Evolutionary conservation across 1,284 basidiomycete genomes (phyloP), one percentile per base, ranked within the genome.

Genomic region (Leccinum proliferum): DNA sequence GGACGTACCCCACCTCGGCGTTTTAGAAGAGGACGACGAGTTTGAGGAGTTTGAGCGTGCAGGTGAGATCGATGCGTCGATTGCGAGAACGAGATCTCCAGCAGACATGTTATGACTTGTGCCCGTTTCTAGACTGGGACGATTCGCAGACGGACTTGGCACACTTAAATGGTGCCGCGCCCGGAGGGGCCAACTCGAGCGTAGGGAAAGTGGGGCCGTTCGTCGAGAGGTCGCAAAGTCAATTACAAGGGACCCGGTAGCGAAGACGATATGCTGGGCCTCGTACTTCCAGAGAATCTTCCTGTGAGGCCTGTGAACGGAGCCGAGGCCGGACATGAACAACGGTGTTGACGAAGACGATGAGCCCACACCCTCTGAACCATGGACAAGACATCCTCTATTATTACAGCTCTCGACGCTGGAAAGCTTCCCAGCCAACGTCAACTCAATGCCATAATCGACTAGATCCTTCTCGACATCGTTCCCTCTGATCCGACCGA

Each of bases 1-100:
- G 1, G 77, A 77, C 15, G 64, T 68, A 1, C 79, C 78, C 35
- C 82, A 86, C 65, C 83, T 92, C 2, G 89, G 89, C 48, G 86
- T 90, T 12, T 77, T 93, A 4, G 90, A 93, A 70, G 90, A 93
- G 72, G 91, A 92, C 69, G 91, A 93, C 71, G 91, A 93, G 75
- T 93, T 89, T 71, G 92, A 92, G 68, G 90, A 92, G 70, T 92
- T 92, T 70, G 76, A 81, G 10, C 85, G 83, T 55, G 88, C 88
- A 77, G 90, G 90, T 88, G 60, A 60, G 79, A 35, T 15, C 29
- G n/a, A 53, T 48, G 35, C 15, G 32, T 35, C 41, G 11, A 34
- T 18, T 55, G 8, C 88, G 32, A 34, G 32, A 34, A 34, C 32
- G 32, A 34, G 32, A 34, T 34, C 32, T 34, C 32, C 32, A 34